Base-by-base conservation (phyloP, 345 rosid species). In the Brassica napus region DNA sequence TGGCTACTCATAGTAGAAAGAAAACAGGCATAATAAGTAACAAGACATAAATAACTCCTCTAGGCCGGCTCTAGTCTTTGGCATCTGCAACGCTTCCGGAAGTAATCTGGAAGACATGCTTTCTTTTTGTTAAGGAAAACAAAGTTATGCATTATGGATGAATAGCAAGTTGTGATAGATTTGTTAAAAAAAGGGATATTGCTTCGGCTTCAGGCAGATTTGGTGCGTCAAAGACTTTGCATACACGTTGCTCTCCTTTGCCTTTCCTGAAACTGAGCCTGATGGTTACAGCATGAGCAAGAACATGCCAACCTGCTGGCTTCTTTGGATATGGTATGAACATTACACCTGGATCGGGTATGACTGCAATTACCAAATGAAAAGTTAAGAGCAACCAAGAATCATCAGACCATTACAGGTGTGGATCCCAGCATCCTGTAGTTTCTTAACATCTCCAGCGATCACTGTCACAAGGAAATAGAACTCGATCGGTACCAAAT, bases 371-470 rank as follows among this genome's bases (percentile, higher is more conserved):
- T 68, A 65, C 65, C 18, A 49, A 5, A 49, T 49, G 57, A 4
- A 49, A 65, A 34, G 66, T 54, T 81, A 23, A 59, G 32, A 15
- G 42, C 42, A 18, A 65, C 9, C 72, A 11, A 37, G 60, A 69
- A 92, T 94, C 98, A 92, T 91, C 85, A 92, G 89, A 64, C 98
- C 97, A 81, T 94, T 94, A 84, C 98, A 94, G 76, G 98, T 92
- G 72, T 89, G 88, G 72, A 94, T 94, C 83, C 98, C 98, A 47
- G 98, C 98, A 83, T 94, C 98, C 69, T 94, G 97, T 65, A 94
- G 90, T 66, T 91, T 94, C 60, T 92, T 92, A 65, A 92, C 90
- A 67, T 94, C 98, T 81, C 98, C 97, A 42, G 98, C 76, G 68
- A 83, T 89, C 83, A 94, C 98, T 94, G 71, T 68, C 23, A 69